A percentile compares a stretch with the other conserved stretches of the same genome.
phyloP scores from a whole-genome alignment of 371 early-diverging fungal species.

The Phascolomyces articulosus region DNA sequence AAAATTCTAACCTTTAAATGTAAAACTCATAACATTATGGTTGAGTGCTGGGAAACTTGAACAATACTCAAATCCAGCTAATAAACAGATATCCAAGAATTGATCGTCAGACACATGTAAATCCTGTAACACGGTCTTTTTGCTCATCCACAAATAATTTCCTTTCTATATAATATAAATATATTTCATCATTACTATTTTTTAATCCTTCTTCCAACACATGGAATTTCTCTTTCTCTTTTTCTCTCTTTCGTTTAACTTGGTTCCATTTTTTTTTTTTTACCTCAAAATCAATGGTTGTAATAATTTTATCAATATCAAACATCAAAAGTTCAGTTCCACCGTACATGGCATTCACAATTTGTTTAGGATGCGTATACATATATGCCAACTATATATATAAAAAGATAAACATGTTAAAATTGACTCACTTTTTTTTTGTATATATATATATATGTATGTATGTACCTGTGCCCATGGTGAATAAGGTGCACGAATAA shows the following conservation, averaged over 20 bases:
- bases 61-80: slow-evolving; percentile 82
- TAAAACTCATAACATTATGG: slow-evolving; percentile 54
- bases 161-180: slow-evolving; percentile 45
- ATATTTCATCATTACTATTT: neutral
- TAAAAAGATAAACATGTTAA: neutral
- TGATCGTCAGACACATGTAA: slow-evolving; percentile 74
- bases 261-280: neutral
- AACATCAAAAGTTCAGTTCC: slow-evolving; percentile 80
- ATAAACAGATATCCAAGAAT: slow-evolving; percentile 80
- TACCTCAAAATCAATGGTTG: slow-evolving; percentile 65
- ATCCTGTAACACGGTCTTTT: slow-evolving; percentile 65
- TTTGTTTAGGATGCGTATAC: slow-evolving; percentile 68
- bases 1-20: slow-evolving; percentile 69
- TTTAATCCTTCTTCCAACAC: too few species aligned
- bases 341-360: slow-evolving; percentile 74
- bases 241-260: neutral
- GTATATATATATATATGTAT: too few species aligned
- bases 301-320: slow-evolving; percentile 79
- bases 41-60: slow-evolving; percentile 75
- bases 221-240: neutral
- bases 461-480: slow-evolving; percentile 78
- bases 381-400: slow-evolving; percentile 70
- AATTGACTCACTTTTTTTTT: neutral
- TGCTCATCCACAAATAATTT: slow-evolving; percentile 70
- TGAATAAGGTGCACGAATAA: slow-evolving; percentile 84